Evolutionary conservation across 257 asterid genomes (phyloP).

Genomic region (Scutellaria minor): DNA sequence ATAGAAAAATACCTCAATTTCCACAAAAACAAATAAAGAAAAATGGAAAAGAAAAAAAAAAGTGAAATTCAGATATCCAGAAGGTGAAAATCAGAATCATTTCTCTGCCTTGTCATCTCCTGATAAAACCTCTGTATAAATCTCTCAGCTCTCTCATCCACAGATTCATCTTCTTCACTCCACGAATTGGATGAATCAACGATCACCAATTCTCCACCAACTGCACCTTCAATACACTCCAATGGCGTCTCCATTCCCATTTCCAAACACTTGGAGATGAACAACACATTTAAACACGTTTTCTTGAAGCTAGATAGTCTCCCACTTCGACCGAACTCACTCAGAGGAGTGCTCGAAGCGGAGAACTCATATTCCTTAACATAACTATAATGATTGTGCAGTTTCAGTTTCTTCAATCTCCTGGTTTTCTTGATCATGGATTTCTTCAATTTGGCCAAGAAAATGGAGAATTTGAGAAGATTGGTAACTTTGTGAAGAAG

Average conservation of each 20-base stretch:
- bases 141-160: conserved; percentile 83
- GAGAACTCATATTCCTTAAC: conserved; percentile 69
- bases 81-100: conserved; percentile 32
- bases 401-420: conserved; percentile 41
- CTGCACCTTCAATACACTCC: conserved; percentile 5
- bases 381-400: conserved; percentile 47
- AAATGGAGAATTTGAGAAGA: conserved; percentile 45
- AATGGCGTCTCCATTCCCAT: conserved; percentile 36
- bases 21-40: neutral
- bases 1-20: neutral
- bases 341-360: conserved; percentile 60
- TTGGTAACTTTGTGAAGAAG: conserved; percentile 50
- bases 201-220: conserved; percentile 28
- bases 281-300: conserved; percentile 36
- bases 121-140: conserved; percentile 76
- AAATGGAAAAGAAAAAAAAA: neutral
- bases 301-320: conserved; percentile 40
- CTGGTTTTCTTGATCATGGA: conserved; percentile 47
- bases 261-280: conserved; percentile 50
- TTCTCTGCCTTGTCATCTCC: conserved; percentile 72
- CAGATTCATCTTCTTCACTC: conserved; percentile 43
- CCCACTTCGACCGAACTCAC: conserved; percentile 37
- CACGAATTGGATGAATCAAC: conserved; percentile 29
- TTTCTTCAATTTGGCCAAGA: conserved; percentile 56
- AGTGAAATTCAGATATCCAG: conserved; percentile 1